These are phyloP conservation scores for Mycena sanguinolenta DNA, from an alignment of 768 basidiomycete genomes.

Conservation along the genomic window DNA sequence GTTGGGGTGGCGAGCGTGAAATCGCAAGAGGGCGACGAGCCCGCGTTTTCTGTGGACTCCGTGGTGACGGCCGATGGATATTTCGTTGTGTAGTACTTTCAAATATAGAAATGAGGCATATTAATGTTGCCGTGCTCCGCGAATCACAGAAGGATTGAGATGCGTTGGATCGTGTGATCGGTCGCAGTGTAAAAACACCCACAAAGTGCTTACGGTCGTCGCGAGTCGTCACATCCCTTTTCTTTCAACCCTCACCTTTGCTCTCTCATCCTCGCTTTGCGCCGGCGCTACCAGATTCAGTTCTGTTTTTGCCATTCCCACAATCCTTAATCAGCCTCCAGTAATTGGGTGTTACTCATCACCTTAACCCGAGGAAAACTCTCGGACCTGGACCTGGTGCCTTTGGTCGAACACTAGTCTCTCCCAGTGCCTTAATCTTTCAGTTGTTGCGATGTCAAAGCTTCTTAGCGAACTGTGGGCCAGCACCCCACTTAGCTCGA, in stretches of 20 bases:
- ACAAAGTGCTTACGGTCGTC: not conserved
- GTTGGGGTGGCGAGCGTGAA: slow-evolving; percentile 73
- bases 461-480: slow-evolving; percentile 38
- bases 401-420: slow-evolving; percentile 4
- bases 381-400: slow-evolving; percentile 1
- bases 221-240: not conserved
- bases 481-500: slow-evolving; percentile 35
- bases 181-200: not conserved
- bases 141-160: not conserved
- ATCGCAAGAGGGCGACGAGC: slow-evolving; percentile 57
- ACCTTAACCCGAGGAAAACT: not conserved
- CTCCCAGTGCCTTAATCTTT: slow-evolving; percentile 8
- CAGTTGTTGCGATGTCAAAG: slow-evolving; percentile 34
- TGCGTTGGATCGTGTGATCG: not conserved
- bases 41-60: slow-evolving; percentile 66
- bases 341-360: slow-evolving; percentile 30
- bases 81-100: slow-evolving; percentile 59
- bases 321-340: slow-evolving; percentile 26
- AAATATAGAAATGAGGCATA: slow-evolving; percentile 16
- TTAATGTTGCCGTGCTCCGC: not conserved
- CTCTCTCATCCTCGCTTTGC: slow-evolving; percentile 5
- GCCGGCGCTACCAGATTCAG: slow-evolving; percentile 30
- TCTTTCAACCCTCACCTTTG: not conserved
- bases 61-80: slow-evolving; percentile 70
- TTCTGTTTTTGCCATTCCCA: slow-evolving; percentile 5